phyloP scores from a whole-genome alignment of 495 filamentous ascomycete genomes.

The Aspergillus nanangensis region DNA sequence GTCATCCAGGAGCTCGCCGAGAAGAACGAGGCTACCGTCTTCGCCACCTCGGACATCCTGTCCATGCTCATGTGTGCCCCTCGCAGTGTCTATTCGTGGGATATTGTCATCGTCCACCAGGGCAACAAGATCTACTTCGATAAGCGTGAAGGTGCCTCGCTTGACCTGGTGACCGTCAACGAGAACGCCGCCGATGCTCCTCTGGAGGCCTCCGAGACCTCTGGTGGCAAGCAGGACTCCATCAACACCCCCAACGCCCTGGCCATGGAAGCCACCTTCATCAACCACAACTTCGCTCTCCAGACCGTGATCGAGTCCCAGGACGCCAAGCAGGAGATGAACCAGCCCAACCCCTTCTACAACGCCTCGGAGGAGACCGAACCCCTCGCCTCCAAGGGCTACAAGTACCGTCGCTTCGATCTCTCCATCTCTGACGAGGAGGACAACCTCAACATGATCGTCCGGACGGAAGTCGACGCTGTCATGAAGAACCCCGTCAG shows the following conservation, averaged over 20 bases:
- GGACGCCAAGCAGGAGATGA: slow-evolving; percentile 70
- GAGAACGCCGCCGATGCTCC: slow-evolving; percentile 98
- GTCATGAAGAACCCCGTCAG: slow-evolving; percentile 87
- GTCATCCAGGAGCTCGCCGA: slow-evolving; percentile 96
- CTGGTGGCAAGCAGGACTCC: slow-evolving; percentile 75
- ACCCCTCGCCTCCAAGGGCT: slow-evolving; percentile 88
- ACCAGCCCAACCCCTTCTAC: slow-evolving; percentile 95
- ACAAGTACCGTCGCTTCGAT: slow-evolving; percentile 97
- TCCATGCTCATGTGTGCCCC: slow-evolving; percentile 99
- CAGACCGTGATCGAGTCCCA: slow-evolving; percentile 85
- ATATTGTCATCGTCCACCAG: slow-evolving; percentile 85
- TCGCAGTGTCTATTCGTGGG: slow-evolving; percentile 94
- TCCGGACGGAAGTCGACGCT: slow-evolving; percentile 94
- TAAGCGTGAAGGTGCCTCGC: slow-evolving; percentile 86
- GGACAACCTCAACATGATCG: slow-evolving; percentile 84
- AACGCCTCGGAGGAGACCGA: slow-evolving; percentile 88
- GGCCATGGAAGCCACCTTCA: slow-evolving; percentile 95
- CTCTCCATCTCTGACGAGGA: slow-evolving; percentile 86
- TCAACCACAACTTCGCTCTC: slow-evolving; percentile 98
- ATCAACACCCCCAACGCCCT: slow-evolving; percentile 90
- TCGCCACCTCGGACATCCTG: slow-evolving; percentile 92
- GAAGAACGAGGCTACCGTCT: slow-evolving; percentile 94
- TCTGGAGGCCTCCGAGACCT: slow-evolving; percentile 78
- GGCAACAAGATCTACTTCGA: slow-evolving; percentile 97
- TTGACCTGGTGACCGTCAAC: slow-evolving; percentile 98